Conservation (phyloP, 441 rosid species). For the Aquilaria agallochum region DNA sequence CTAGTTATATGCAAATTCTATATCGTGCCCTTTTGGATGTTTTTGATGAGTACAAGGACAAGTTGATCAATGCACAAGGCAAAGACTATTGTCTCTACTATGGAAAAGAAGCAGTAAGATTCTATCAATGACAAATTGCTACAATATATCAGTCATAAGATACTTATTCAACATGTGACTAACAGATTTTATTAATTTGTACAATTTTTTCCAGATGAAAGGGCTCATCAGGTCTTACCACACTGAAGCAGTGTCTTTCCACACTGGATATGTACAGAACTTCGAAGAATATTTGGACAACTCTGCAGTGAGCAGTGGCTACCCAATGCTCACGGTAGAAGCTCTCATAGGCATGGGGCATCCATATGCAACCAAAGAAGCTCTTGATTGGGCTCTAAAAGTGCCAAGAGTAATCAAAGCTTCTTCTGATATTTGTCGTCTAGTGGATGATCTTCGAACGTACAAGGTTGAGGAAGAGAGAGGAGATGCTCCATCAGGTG, state of each 20-base stretch:
- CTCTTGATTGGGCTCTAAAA: constrained; percentile 21
- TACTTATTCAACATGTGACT: background rate
- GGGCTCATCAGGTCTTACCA: constrained; percentile 6
- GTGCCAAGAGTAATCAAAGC: constrained; percentile 16
- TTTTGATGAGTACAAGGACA: constrained; percentile 18
- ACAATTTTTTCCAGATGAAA: constrained; percentile 13
- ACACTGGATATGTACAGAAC: constrained; percentile 10
- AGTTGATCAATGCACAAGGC: constrained; percentile 3
- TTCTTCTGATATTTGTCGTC: background rate
- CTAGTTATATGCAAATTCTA: constrained; percentile 25
- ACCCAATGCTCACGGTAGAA: constrained; percentile 7
- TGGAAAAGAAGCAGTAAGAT: constrained; percentile 23
- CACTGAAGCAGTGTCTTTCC: constrained; percentile 24
- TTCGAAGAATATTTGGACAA: constrained; percentile 22
- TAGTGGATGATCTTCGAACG: constrained; percentile 20
- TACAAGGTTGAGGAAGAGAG: constrained; percentile 35
- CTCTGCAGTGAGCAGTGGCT: background rate
- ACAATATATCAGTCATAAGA: background rate
- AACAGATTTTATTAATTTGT: background rate
- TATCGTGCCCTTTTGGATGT: constrained; percentile 15
- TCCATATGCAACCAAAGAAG: constrained; percentile 15
- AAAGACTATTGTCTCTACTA: constrained; percentile 7
- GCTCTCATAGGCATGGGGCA: constrained; percentile 14
- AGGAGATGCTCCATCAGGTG: constrained; percentile 19
- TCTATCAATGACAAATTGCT: background rate